Percentiles rank a stretch among this genome's conserved stretches.
These are phyloP conservation scores for Leucogyrophana mollusca DNA, from an alignment of 768 basidiomycete genomes.

Conservation along the genomic window DNA sequence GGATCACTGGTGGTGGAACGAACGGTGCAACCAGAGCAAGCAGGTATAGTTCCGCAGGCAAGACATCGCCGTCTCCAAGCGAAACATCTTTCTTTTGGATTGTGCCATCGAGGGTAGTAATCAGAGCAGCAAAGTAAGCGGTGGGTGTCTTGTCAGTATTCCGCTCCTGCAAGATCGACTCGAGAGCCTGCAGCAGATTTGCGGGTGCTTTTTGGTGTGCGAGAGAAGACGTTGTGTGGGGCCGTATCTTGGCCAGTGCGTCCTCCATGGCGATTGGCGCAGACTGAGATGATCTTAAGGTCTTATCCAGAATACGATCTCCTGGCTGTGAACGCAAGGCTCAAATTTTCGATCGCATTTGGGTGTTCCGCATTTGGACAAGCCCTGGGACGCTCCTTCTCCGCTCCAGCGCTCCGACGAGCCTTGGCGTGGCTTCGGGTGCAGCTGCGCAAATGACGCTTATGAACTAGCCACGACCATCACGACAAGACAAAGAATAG, in stretches of 20 bases:
- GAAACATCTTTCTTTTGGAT: slow-evolving; percentile 58
- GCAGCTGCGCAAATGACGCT: too few species aligned
- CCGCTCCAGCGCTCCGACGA: too few species aligned
- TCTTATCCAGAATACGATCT: too few species aligned
- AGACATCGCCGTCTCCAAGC: slow-evolving; percentile 69
- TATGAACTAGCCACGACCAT: slow-evolving; percentile 8
- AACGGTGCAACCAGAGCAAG: slow-evolving; percentile 36
- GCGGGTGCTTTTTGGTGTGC: slow-evolving; percentile 90
- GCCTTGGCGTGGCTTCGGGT: too few species aligned
- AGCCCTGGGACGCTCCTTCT: too few species aligned
- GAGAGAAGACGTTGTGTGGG: slow-evolving; percentile 78
- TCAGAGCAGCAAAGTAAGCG: slow-evolving; percentile 92
- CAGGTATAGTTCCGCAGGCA: slow-evolving; percentile 33
- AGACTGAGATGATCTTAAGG: background rate
- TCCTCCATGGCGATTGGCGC: slow-evolving; percentile 47
- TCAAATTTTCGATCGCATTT: background rate
- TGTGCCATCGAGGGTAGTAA: slow-evolving; percentile 80
- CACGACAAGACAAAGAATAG: background rate
- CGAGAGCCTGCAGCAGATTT: slow-evolving; percentile 78
- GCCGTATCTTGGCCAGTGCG: slow-evolving; percentile 80
- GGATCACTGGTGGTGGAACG: slow-evolving; percentile 78
- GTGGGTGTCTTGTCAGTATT: slow-evolving; percentile 68
- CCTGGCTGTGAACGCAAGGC: background rate
- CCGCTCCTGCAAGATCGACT: slow-evolving; percentile 74
- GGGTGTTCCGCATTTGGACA: too few species aligned